These are phyloP conservation scores for Rhodotorula diobovata DNA, from an alignment of 768 basidiomycete genomes.

Conservation along the genomic window DNA sequence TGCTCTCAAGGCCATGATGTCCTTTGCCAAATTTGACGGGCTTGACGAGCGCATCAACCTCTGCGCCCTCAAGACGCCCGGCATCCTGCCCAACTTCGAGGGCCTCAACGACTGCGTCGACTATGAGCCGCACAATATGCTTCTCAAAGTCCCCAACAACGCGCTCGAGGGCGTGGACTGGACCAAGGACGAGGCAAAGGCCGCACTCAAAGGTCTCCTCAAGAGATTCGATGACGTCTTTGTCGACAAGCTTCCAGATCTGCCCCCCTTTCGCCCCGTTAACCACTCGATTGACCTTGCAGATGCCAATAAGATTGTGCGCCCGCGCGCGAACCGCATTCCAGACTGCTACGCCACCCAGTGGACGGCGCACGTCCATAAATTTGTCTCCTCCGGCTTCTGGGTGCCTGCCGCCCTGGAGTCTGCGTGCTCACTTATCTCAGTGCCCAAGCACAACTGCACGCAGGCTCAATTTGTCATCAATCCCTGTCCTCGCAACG, in stretches of 20 bases:
- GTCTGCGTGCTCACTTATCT: conserved; percentile 16
- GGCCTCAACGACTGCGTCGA: not conserved
- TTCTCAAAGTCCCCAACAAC: conserved; percentile 4
- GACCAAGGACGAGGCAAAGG: not conserved
- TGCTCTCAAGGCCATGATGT: too few species aligned
- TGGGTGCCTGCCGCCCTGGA: conserved; percentile 20
- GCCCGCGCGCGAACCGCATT: conserved; percentile 1
- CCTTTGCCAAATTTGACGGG: too few species aligned
- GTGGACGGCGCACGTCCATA: conserved; percentile 4
- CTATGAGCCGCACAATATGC: conserved; percentile 14
- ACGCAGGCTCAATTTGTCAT: conserved; percentile 7
- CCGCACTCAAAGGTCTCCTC: not conserved
- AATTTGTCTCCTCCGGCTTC: conserved; percentile 12
- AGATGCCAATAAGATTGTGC: not conserved
- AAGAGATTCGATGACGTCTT: conserved; percentile 3
- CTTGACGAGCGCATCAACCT: too few species aligned
- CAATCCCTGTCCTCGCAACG: conserved; percentile 14
- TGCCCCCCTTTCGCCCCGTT: conserved; percentile 10
- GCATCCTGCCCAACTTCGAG: not conserved
- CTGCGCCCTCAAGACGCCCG: not conserved
- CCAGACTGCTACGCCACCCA: conserved; percentile 6
- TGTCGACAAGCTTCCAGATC: conserved; percentile 5
- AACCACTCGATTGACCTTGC: conserved; percentile 5
- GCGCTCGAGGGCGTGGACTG: not conserved
- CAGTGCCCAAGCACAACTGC: conserved; percentile 16